Evolutionary conservation across 495 filamentous ascomycete genomes (phyloP).

Genomic region (Melanomma pulvis-pyrius): DNA sequence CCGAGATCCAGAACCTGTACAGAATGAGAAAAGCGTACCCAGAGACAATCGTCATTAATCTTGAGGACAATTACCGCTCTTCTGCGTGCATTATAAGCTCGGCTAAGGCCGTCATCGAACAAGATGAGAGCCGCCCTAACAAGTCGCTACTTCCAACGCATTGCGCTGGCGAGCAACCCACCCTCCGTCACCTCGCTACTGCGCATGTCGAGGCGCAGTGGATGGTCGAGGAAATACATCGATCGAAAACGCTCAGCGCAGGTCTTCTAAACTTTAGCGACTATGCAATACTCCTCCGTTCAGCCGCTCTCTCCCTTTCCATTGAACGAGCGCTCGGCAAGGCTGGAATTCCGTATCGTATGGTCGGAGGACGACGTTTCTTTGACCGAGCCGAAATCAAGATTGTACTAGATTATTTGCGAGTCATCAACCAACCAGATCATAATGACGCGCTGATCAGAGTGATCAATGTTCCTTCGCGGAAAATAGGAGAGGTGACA

Average conservation of each 20-base stretch:
- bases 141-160: constrained; percentile 84
- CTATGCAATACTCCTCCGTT: constrained; percentile 83
- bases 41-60: constrained; percentile 75
- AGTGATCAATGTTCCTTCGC: constrained; percentile 81
- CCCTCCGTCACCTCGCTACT: constrained; percentile 76
- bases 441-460: constrained; percentile 87
- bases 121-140: constrained; percentile 77
- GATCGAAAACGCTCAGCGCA: constrained; percentile 71
- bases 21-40: constrained; percentile 76
- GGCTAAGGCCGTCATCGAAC: constrained; percentile 86
- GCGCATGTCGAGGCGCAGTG: constrained; percentile 78
- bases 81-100: constrained; percentile 83
- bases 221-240: constrained; percentile 84
- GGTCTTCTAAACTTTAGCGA: constrained; percentile 73
- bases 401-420: constrained; percentile 82
- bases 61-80: constrained; percentile 97
- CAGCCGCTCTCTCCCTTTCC: constrained; percentile 77
- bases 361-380: constrained; percentile 91
- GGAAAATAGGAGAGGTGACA: constrained; percentile 82
- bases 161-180: constrained; percentile 76
- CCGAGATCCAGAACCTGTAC: constrained; percentile 87
- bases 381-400: constrained; percentile 94
- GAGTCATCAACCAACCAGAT: constrained; percentile 80
- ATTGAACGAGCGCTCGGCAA: constrained; percentile 85
- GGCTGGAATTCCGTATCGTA: constrained; percentile 84